Evolutionary conservation across 202 grass and related monocot species (phyloP), one percentile per base, ranked within the genome.

Genomic region (Cymbopogon flexuosus): DNA sequence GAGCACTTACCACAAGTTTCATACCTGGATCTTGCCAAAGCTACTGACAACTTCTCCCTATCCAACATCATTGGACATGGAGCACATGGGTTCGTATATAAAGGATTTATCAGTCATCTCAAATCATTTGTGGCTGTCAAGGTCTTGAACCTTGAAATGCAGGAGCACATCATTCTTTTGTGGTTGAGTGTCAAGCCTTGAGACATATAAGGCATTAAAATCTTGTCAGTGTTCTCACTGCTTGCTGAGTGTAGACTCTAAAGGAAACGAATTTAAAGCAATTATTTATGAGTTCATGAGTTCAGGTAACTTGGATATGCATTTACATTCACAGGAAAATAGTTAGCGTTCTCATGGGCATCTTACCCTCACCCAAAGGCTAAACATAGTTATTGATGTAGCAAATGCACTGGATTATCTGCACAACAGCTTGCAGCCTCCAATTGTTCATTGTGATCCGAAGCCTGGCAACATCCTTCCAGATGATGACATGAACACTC

Each of bases 201-300:
- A 85, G 73, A 81, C 70, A 73, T 23, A 54, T 68, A 54, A 69
- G 82, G 49, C 89, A 91, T 61, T 61, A 68, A 13, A 91, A 91
- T 72, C 85, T 88, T 71, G 77, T 85, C 51, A 82, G 78, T 39
- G 72, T 85, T 67, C 49, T 85, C 5, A 88, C 89, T n/a, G 43
- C 80, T 23, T 91, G 89, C 62, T 83, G 4, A 85, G 89, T 77
- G 61, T 88, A 70, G 85, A 91, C 21, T 83, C 64, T 8, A 68
- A 16, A 12, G 77, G 84, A 62, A 65, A 91, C 1, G 85, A 91
- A 2, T 91, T 91, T 41, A 62, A 62, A 69, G 85, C 89, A 47
- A 56, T 91, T 62, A 82, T 88, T 43, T 88, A 88, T 14, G 82
- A 91, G 73, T 83, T 85, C 67, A 85, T 88, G 78, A 33, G 31